A percentile compares a stretch with the other conserved stretches of the same genome.
Conservation (phyloP, 306 rosid genomes). For the Rubus idaeus region DNA sequence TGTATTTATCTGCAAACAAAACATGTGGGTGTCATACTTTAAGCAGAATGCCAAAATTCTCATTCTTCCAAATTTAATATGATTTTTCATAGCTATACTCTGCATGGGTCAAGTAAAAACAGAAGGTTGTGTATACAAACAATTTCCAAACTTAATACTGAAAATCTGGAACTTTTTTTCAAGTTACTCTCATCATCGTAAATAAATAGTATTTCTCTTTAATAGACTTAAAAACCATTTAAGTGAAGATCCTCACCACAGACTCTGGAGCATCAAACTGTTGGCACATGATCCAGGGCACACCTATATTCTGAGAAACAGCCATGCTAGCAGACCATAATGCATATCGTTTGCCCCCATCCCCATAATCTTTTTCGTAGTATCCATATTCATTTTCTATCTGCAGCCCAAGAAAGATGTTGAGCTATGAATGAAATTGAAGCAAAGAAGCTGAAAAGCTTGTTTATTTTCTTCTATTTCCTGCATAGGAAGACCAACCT, state of each 20-base stretch:
- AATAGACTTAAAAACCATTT: not conserved
- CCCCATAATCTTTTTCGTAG: conserved; percentile 71
- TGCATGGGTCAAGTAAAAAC: not conserved
- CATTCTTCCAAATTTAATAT: conserved; percentile 12
- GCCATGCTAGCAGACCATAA: conserved; percentile 96
- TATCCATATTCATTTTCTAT: conserved; percentile 91
- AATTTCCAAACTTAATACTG: not conserved
- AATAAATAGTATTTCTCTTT: not conserved
- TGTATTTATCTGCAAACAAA: conserved; percentile 75
- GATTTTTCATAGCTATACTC: not conserved
- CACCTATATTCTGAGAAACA: conserved; percentile 78
- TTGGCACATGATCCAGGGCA: conserved; percentile 98
- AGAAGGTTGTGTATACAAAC: not conserved
- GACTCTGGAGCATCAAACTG: conserved; percentile 95
- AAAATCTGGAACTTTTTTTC: conserved; percentile 12
- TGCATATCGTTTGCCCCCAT: conserved; percentile 80
- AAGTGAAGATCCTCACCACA: conserved; percentile 57
- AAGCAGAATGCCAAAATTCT: conserved; percentile 1
- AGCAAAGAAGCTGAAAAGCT: conserved; percentile 15
- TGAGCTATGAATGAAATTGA: not conserved
- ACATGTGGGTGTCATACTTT: conserved; percentile 21
- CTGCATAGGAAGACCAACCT: not conserved
- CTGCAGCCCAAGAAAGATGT: conserved; percentile 43
- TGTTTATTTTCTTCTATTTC: not conserved
- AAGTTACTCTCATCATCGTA: not conserved